phyloP scores from a whole-genome alignment of 2,329 filamentous ascomycete genomes.

The Hypocreales sp. region DNA sequence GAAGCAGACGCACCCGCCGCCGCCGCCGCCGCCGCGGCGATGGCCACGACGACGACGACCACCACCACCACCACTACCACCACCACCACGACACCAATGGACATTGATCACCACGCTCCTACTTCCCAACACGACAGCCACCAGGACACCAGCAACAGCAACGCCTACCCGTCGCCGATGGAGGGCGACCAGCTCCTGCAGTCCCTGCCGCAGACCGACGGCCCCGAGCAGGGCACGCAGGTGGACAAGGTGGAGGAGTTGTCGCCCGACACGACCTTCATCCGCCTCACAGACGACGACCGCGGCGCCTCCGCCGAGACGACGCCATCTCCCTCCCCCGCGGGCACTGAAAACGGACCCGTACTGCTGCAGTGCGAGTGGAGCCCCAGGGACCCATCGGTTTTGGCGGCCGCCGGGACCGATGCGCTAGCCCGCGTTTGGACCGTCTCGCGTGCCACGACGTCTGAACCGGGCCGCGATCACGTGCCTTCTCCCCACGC shows the following conservation, averaged over 20 bases:
- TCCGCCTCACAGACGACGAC: slow-evolving; percentile 34
- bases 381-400: slow-evolving; percentile 47
- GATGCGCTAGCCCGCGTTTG: slow-evolving; percentile 56
- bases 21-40: slow-evolving; percentile 16
- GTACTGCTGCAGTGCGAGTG: slow-evolving; percentile 54
- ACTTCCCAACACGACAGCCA: slow-evolving; percentile 18
- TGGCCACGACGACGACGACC: slow-evolving; percentile 17
- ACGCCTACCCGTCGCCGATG: slow-evolving; percentile 50
- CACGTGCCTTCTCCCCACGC: slow-evolving; percentile 20
- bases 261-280: slow-evolving; percentile 41
- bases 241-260: slow-evolving; percentile 49
- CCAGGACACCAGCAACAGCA: slow-evolving; percentile 25
- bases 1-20: slow-evolving; percentile 18
- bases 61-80: slow-evolving; percentile 23
- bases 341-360: slow-evolving; percentile 34
- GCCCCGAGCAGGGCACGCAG: slow-evolving; percentile 48
- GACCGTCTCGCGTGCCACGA: slow-evolving; percentile 42
- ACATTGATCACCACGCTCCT: slow-evolving; percentile 44
- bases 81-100: slow-evolving; percentile 39
- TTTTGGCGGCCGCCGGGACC: slow-evolving; percentile 52
- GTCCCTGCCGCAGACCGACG: slow-evolving; percentile 39
- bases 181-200: slow-evolving; percentile 40
- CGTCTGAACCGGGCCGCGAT: slow-evolving; percentile 23
- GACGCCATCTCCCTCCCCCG: slow-evolving; percentile 20
- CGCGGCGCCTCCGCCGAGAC: slow-evolving; percentile 15